These are phyloP conservation scores for Gleditsia sinensis DNA, from an alignment of 306 rosid species.

Conservation along the genomic window DNA sequence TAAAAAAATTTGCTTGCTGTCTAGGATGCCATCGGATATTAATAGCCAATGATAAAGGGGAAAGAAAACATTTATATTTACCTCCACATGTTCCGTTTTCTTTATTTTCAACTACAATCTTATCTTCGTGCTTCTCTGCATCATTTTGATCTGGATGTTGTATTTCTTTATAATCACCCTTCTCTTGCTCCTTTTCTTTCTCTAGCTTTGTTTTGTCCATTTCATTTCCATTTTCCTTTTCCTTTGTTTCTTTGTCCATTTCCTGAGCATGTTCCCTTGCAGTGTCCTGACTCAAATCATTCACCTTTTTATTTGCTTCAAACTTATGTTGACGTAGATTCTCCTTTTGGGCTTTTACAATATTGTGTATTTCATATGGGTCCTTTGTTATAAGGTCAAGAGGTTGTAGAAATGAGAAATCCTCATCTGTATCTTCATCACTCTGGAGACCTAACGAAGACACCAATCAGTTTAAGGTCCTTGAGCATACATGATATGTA, in stretches of 20 bases:
- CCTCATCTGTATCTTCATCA: conserved; percentile 67
- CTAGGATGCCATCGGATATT: not conserved
- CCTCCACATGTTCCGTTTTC: conserved; percentile 49
- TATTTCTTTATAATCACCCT: conserved; percentile 38
- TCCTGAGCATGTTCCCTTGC: conserved; percentile 33
- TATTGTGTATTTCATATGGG: conserved; percentile 49
- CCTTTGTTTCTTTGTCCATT: conserved; percentile 44
- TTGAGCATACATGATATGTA: not conserved
- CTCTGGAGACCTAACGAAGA: conserved; percentile 53
- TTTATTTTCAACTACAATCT: conserved; percentile 35
- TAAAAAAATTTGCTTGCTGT: not conserved
- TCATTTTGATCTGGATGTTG: conserved; percentile 31
- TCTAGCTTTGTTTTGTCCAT: conserved; percentile 35
- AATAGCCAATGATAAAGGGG: not conserved
- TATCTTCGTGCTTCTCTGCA: conserved; percentile 47
- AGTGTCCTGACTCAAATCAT: conserved; percentile 41
- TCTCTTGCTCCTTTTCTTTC: conserved; percentile 47
- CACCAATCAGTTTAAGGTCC: conserved; percentile 42
- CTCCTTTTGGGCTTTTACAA: conserved; percentile 57
- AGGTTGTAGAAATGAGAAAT: conserved; percentile 66
- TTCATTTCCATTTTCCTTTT: conserved; percentile 40
- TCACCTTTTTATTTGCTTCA: conserved; percentile 41
- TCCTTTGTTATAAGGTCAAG: conserved; percentile 72
- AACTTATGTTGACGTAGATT: conserved; percentile 42
- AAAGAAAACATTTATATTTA: conserved; percentile 23